These are phyloP conservation scores for Solanum sitiens DNA, from an alignment of 257 asterid genomes.

Conservation along the genomic window DNA sequence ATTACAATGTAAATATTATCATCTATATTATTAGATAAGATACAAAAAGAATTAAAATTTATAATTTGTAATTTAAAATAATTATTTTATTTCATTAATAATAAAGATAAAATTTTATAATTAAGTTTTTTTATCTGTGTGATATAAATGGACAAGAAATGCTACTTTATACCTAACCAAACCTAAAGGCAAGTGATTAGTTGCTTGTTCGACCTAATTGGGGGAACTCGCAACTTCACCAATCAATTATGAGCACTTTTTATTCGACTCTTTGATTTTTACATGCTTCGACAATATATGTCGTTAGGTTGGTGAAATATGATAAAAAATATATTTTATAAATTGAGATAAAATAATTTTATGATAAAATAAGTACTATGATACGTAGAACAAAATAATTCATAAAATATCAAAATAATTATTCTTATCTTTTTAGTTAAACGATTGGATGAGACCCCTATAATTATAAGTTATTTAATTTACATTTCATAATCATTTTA, in stretches of 20 bases:
- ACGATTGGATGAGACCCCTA: neutral
- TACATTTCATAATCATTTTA: neutral
- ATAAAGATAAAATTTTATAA: neutral
- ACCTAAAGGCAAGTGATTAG: neutral
- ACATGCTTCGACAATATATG: neutral
- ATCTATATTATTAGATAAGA: neutral
- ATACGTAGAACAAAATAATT: neutral
- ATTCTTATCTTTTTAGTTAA: neutral
- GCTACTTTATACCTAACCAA: neutral
- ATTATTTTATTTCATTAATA: too few species aligned
- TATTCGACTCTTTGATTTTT: neutral
- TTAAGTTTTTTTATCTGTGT: neutral
- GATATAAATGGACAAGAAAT: neutral
- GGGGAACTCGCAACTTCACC: neutral
- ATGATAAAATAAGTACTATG: neutral
- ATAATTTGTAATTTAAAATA: too few species aligned
- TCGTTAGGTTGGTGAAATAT: neutral
- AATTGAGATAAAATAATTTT: neutral
- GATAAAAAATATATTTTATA: neutral
- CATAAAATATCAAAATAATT: neutral
- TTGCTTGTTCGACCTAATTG: neutral
- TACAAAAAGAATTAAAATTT: neutral
- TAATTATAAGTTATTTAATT: neutral
- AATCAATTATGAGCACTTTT: neutral
- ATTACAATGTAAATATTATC: too few species aligned